phyloP scores from a whole-genome alignment of 495 filamentous ascomycete species.

The Podospora pseudoanserina region DNA sequence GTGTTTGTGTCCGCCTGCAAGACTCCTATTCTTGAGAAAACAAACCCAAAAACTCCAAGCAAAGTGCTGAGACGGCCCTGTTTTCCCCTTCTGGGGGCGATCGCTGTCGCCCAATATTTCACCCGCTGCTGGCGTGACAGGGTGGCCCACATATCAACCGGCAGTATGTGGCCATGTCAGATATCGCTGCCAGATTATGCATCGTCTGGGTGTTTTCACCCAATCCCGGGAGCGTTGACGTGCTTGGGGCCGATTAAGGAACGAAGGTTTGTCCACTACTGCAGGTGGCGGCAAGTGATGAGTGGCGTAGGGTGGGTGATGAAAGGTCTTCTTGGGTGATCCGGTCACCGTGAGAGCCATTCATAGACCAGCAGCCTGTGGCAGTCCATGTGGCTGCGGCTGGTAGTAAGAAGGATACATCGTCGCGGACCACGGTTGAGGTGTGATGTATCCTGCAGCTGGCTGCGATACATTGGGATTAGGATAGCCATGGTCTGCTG shows the following conservation, averaged over 20 bases:
- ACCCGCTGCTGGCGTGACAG: not conserved
- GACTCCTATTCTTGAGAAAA: not conserved
- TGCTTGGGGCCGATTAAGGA: not conserved
- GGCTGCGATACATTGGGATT: conserved; percentile 3
- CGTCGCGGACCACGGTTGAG: not conserved
- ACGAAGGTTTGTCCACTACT: not conserved
- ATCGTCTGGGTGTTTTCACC: not conserved
- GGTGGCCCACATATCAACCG: not conserved
- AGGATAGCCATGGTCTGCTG: conserved; percentile 12
- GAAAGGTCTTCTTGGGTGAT: not conserved
- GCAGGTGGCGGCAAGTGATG: too few relatives aligned
- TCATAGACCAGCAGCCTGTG: not conserved
- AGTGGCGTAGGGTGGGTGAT: not conserved
- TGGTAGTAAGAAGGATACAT: conserved; percentile 9
- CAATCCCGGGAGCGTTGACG: not conserved
- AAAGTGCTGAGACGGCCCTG: not conserved
- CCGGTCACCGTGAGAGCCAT: not conserved
- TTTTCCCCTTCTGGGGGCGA: not conserved
- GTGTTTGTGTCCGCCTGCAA: not conserved
- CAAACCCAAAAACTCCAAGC: not conserved
- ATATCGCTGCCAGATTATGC: not conserved
- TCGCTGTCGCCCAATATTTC: not conserved
- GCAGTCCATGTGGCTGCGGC: conserved; percentile 4
- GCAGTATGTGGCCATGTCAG: not conserved
- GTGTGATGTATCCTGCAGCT: conserved; percentile 9